Base-by-base conservation (phyloP, 2,329 filamentous ascomycete species). In the Epichloe bromicola region DNA sequence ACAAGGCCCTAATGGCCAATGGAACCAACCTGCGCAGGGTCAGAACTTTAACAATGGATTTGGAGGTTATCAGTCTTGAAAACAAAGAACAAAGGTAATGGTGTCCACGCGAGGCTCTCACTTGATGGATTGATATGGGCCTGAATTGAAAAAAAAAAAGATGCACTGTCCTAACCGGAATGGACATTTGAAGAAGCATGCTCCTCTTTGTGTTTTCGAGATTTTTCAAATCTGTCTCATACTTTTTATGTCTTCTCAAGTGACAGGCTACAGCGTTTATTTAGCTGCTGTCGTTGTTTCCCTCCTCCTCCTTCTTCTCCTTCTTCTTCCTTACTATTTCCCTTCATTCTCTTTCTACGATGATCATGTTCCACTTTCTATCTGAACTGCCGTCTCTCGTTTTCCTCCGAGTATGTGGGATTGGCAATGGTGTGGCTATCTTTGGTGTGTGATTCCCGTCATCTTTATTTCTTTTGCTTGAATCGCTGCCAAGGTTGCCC, bases 31-130 rank as follows among this genome's bases (percentile, higher is more conserved):
- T 48, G 69, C 69, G 48, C 71, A 70, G 26, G 72, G 72, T 51
- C 78, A 80, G 63, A 78, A 75, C 64, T 81, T 78, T 65, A 68
- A 66, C 59, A 80, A 79, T 59, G 79, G 78, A 53, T 83, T 81
- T 63, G 74, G 75, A 57, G 74, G 78, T 55, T 84, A 83, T 66
- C 80, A 82, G 67, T 76, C 77, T 56, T 83, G 74, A 65, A 30
- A 30, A 47, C 46, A 40, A 48, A 51, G 26, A 23, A 44, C 19
- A 23, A 44, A 43, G 33, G 40, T 37, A 44, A 49, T 43, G 48
- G 48, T 51, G 30, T 52, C 43, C 23, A 44, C 42, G 41, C 34
- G 42, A 48, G 46, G 44, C 50, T 48, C 46, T 33, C n/a, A 19
- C 36, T 36, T 49, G 52, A 38, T 46, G 47, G 46, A 49, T 36